These are phyloP conservation scores for Collybia sordida DNA, from an alignment of 768 basidiomycete species.

Conservation along the genomic window DNA sequence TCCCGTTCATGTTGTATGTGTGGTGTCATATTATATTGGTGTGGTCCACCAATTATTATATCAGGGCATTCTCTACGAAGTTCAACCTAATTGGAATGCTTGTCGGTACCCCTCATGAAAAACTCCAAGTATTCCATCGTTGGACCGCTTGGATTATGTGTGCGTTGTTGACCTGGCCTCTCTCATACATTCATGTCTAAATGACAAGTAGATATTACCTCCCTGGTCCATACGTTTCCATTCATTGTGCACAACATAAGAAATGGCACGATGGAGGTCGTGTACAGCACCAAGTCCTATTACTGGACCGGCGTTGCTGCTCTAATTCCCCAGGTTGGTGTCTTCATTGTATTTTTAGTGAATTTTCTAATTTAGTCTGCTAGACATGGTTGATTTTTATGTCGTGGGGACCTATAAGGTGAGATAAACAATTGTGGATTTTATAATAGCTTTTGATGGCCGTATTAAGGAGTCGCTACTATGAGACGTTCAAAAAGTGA, in stretches of 20 bases:
- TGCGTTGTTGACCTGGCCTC: constrained; percentile 10
- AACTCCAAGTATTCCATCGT: constrained; percentile 35
- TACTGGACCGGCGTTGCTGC: constrained; percentile 34
- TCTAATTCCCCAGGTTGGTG: constrained; percentile 26
- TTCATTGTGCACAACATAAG: constrained; percentile 26
- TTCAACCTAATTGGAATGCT: constrained; percentile 30
- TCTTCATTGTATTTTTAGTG: not conserved
- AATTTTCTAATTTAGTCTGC: not conserved
- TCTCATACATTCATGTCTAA: not conserved
- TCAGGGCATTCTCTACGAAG: constrained; percentile 32
- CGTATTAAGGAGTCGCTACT: constrained; percentile 22
- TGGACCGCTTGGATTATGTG: constrained; percentile 33
- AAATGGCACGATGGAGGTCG: constrained; percentile 19
- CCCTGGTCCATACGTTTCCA: constrained; percentile 32
- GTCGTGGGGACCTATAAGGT: constrained; percentile 26
- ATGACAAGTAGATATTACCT: constrained; percentile 22
- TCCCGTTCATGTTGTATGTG: constrained; percentile 34
- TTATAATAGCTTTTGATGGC: not conserved
- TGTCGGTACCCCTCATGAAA: constrained; percentile 32
- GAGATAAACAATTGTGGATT: too few relatives aligned
- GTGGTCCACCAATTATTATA: not conserved
- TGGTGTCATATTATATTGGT: not conserved
- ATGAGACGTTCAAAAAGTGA: constrained; percentile 32
- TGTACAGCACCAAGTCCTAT: constrained; percentile 16
- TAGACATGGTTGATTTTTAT: constrained; percentile 27